Evolutionary conservation across 2,329 filamentous ascomycete genomes (phyloP), one percentile per base, ranked within the genome.

Genomic region (Aspergillus niger): DNA sequence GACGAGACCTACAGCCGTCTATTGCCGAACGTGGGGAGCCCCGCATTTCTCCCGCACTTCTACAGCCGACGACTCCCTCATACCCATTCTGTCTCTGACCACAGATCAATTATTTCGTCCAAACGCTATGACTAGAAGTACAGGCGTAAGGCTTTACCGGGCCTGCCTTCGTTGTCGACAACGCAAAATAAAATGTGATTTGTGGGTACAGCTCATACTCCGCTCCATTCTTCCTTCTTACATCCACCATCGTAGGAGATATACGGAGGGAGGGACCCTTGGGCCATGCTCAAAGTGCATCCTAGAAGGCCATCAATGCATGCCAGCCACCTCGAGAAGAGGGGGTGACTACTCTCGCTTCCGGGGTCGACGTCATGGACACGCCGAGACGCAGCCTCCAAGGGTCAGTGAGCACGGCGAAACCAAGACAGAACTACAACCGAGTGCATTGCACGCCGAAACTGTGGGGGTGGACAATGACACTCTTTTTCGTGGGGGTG

Each of bases 171-270:
- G 57, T 10, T 64, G 62, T 50, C 54, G 62, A 13, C 60, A 50
- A 30, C 55, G 61, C 5, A 65, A 65, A 43, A 52, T 55, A 2
- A 65, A 62, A 57, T 65, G 63, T 49, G 61, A 65, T 51, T 53
- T 53, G 63, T 65, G 32, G 17, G 58, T 57, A 28, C 20, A 8
- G 11, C 22, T 30, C 52, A 28, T 55, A n/a, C 32, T 11, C 5
- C 24, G 20, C 20, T 8, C 20, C 3, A 5, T 20, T 24, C 2
- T 24, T 24, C 4, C 8, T 39, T 3, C 43, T 48, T 2, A 26
- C 2, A 5, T 10, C 6, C 3, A n/a, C 22, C 15, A 47, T 47
- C 10, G 6, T 24, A 57, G 55, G 13, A 30, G 28, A 15, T 50
- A 61, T 24, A 22, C 38, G 17, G 20, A 2, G 24, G 11, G 26